Conservation (phyloP, 1,139 yeast species). For the Lizanozyma gosingica region DNA sequence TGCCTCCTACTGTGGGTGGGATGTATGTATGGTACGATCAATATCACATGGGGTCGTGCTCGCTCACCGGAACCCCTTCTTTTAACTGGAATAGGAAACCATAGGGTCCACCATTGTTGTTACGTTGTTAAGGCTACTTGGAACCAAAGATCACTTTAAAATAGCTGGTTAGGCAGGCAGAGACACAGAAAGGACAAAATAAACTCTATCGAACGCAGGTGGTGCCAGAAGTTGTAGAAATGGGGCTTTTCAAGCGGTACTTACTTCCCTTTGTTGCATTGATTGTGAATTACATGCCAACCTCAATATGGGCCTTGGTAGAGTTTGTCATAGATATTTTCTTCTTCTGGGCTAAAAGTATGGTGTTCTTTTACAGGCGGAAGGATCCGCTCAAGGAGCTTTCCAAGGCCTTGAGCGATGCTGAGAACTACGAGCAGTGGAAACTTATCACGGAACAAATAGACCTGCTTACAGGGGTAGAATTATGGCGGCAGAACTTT, state of each 20-base stretch:
- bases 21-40: no score
- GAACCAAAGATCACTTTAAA: no score
- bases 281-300: slow-evolving; percentile 44
- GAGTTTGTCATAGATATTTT: slow-evolving; percentile 52
- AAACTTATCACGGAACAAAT: slow-evolving; percentile 47
- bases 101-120: no score
- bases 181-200: no score
- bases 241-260: slow-evolving; percentile 4
- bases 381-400: slow-evolving; percentile 34
- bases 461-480: slow-evolving; percentile 61
- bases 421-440: slow-evolving; percentile 54
- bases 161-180: no score
- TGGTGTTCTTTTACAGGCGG: slow-evolving; percentile 28
- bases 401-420: slow-evolving; percentile 30
- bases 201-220: no score
- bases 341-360: slow-evolving; percentile 47
- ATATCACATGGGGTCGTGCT: no score
- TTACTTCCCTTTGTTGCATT: slow-evolving; percentile 18
- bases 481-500: slow-evolving; percentile 81
- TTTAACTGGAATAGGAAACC: no score
- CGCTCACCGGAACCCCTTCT: no score
- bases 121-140: no score
- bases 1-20: no score
- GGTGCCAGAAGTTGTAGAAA: no score
- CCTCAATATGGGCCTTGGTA: slow-evolving; percentile 50